These are phyloP conservation scores for Corylus avellana DNA, from an alignment of 306 rosid genomes.

Conservation along the genomic window DNA sequence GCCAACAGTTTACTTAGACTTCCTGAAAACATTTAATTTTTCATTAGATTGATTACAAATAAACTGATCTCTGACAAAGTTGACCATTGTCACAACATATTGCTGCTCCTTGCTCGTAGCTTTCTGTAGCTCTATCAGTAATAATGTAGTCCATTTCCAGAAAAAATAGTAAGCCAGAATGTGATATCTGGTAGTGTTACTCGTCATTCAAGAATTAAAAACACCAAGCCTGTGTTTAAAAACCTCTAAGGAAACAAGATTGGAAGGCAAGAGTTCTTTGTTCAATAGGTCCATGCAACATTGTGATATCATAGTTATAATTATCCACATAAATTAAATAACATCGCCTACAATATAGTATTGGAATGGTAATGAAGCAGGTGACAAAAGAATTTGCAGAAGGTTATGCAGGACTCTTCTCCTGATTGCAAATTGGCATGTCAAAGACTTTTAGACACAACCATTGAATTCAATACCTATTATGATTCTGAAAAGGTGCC, in stretches of 20 bases:
- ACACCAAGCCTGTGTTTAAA: not conserved
- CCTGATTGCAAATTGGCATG: not conserved
- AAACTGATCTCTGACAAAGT: not conserved
- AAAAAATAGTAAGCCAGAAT: not conserved
- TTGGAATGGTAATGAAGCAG: not conserved
- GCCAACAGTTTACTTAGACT: not conserved
- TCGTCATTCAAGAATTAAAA: not conserved
- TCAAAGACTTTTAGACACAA: not conserved
- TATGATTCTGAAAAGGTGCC: not conserved
- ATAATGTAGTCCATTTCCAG: not conserved
- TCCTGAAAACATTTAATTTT: not conserved
- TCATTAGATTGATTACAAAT: not conserved
- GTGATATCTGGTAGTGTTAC: not conserved
- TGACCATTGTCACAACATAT: not conserved
- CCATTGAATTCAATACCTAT: not conserved
- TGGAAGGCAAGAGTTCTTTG: not conserved
- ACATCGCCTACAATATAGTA: not conserved
- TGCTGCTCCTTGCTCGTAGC: not conserved
- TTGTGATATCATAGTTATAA: not conserved
- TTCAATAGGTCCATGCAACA: not conserved
- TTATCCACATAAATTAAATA: not conserved
- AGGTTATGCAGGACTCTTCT: not conserved
- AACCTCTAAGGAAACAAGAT: not conserved
- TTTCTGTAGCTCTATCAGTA: not conserved
- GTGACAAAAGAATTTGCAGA: not conserved